Conservation (phyloP, 2,329 filamentous ascomycete species). For the Sphaerostilbella broomeana region DNA sequence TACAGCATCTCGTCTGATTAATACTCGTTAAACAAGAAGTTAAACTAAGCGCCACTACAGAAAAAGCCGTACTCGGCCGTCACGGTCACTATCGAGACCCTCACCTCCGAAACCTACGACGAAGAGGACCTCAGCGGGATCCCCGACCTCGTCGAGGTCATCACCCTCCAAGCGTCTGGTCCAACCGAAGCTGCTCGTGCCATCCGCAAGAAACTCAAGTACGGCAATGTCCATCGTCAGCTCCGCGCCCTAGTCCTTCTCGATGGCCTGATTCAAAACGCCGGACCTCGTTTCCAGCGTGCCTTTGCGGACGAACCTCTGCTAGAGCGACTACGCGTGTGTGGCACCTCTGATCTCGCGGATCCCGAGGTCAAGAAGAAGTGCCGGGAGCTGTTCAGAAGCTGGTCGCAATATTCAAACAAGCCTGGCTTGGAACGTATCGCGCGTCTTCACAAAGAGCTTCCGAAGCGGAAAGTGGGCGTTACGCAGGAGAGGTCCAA, state of each 20-base stretch:
- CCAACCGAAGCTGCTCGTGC: slow-evolving; percentile 86
- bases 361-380: slow-evolving; percentile 83
- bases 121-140: slow-evolving; percentile 90
- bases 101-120: slow-evolving; percentile 83
- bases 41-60: slow-evolving; percentile 15
- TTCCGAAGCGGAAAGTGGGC: slow-evolving; percentile 61
- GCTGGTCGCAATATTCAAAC: slow-evolving; percentile 82
- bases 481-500: slow-evolving; percentile 73
- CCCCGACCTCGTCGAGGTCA: slow-evolving; percentile 88
- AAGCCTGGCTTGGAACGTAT: slow-evolving; percentile 75
- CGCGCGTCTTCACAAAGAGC: slow-evolving; percentile 67
- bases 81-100: slow-evolving; percentile 82
- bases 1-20: neutral
- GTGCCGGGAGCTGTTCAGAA: slow-evolving; percentile 76
- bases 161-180: slow-evolving; percentile 80
- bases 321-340: slow-evolving; percentile 81
- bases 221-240: slow-evolving; percentile 90
- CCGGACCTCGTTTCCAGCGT: slow-evolving; percentile 77
- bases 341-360: slow-evolving; percentile 76
- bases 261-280: slow-evolving; percentile 92
- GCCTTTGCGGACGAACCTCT: slow-evolving; percentile 86
- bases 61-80: slow-evolving; percentile 86
- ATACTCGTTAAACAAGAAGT: neutral
- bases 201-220: slow-evolving; percentile 97
- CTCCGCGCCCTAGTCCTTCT: slow-evolving; percentile 81